Evolutionary conservation across 2,329 filamentous ascomycete species (phyloP).

Genomic region (Chrysoporthe puriensis): DNA sequence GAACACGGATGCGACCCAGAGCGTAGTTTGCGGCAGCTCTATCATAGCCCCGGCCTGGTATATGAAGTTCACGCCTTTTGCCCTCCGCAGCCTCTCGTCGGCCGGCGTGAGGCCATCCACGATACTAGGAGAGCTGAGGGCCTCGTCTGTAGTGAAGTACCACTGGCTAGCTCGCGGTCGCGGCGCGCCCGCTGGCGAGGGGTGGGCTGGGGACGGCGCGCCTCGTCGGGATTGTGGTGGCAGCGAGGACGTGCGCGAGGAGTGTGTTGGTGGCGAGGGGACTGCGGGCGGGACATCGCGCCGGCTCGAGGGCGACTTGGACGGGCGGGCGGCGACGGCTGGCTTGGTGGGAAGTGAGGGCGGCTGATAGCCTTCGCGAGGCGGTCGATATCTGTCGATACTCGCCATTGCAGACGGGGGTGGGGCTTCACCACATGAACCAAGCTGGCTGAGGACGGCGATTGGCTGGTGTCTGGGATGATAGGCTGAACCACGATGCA

Average conservation of each 20-base stretch:
- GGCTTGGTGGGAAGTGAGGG: conserved; percentile 47
- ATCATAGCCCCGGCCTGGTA: conserved; percentile 91
- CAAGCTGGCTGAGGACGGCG: neutral
- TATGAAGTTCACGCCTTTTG: conserved; percentile 96
- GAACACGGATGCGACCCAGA: conserved; percentile 91
- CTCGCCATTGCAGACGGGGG: conserved; percentile 54
- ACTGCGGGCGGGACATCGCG: conserved; percentile 64
- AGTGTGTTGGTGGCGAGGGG: conserved; percentile 62
- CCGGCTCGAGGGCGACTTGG: conserved; percentile 54
- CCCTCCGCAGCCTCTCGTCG: conserved; percentile 78
- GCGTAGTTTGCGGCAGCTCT: conserved; percentile 86
- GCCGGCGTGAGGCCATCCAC: conserved; percentile 77
- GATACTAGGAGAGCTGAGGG: conserved; percentile 80
- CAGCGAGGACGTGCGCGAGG: conserved; percentile 59
- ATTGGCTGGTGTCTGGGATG: neutral
- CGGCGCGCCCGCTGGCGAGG: conserved; percentile 43
- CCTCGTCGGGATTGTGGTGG: conserved; percentile 49
- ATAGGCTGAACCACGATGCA: conserved; percentile 11
- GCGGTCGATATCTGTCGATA: conserved; percentile 61
- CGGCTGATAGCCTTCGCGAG: conserved; percentile 61
- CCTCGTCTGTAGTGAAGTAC: conserved; percentile 85
- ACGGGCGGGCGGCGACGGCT: conserved; percentile 42
- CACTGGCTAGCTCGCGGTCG: conserved; percentile 66
- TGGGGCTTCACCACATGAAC: conserved; percentile 28
- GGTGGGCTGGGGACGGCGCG: conserved; percentile 48